Evolutionary conservation across 306 rosid species (phyloP), one percentile per base, ranked within the genome.

Genomic region (Pachyrhizus erosus): DNA sequence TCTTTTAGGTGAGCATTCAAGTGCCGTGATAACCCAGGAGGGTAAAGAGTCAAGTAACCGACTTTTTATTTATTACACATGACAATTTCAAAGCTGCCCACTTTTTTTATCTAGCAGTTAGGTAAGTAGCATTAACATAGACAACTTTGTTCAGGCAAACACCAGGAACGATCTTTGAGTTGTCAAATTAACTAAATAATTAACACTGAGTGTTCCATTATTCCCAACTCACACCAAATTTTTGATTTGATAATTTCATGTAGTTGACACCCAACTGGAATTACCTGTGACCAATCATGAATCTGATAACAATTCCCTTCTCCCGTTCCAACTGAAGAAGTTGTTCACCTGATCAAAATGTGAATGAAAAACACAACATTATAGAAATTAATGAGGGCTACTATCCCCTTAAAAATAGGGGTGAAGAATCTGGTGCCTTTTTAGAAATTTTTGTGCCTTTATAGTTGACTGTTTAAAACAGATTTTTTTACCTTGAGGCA

Each of bases 211-310:
- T 26, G 78, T 70, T 58, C 62, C 24, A 6, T 34, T 62, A 74
- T 40, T 57, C 75, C 46, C 3, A 14, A 21, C 34, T 52, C 70
- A 64, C 39, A 70, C 21, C 76, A 75, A 26, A 34, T 24, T 34
- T 34, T 33, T 60, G 61, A 60, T 33, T 18, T 20, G 12, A 18
- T 49, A 83, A 71, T 78, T 24, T 49, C 68, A 54, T 24, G 33
- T 4, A 55, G 42, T 43, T 54, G 78, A 61, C 15, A 61, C 15
- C 8, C 68, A 71, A 70, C 21, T 37, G 1, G 64, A 73, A 88
- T 49, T 84, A 96, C 99, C 99, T 96, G 86, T 96, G 99, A 70
- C 99, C 99, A 84, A 96, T 96, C 93, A 90, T 96, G 88, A 96
- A 96, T 76, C 99, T 93, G 84, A 96, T 89, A 65, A 96, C 88